Percentiles rank a stretch among this genome's conserved stretches.
Conservation (phyloP, 2,329 filamentous ascomycete species). For the Colletotrichum truncatum region DNA sequence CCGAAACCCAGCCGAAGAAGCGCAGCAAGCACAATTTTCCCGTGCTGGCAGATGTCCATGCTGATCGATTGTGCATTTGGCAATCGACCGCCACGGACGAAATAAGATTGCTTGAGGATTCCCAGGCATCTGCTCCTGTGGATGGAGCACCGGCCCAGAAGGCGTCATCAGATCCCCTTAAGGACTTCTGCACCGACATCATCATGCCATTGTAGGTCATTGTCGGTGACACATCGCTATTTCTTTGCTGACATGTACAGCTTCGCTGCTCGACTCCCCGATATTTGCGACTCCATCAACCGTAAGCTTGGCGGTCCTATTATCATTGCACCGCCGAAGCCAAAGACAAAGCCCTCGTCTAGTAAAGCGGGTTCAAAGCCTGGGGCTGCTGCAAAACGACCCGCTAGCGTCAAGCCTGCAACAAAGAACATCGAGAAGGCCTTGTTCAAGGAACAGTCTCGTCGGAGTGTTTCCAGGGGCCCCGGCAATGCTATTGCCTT, state of each 20-base stretch:
- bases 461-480: constrained; percentile 64
- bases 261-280: constrained; percentile 80
- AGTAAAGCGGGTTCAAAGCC: constrained; percentile 57
- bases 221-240: no score
- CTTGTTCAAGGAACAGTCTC: constrained; percentile 65
- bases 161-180: constrained; percentile 68
- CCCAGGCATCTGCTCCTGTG: constrained; percentile 46
- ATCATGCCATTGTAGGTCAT: constrained; percentile 77
- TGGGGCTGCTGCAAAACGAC: constrained; percentile 60
- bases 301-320: constrained; percentile 80
- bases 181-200: constrained; percentile 82
- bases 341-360: constrained; percentile 55
- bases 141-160: constrained; percentile 50
- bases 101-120: constrained; percentile 58
- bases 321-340: constrained; percentile 63
- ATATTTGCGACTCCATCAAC: constrained; percentile 75
- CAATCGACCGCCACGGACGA: constrained; percentile 77
- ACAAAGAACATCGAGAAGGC: constrained; percentile 69
- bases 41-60: constrained; percentile 74
- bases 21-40: constrained; percentile 70
- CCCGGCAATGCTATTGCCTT: constrained; percentile 69
- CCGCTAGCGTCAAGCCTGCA: constrained; percentile 46
- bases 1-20: constrained; percentile 58
- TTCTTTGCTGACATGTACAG: constrained; percentile 52
- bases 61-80: constrained; percentile 86